Evolutionary conservation across 495 filamentous ascomycete genomes (phyloP).

Genomic region (Hypoxylon trugodes): DNA sequence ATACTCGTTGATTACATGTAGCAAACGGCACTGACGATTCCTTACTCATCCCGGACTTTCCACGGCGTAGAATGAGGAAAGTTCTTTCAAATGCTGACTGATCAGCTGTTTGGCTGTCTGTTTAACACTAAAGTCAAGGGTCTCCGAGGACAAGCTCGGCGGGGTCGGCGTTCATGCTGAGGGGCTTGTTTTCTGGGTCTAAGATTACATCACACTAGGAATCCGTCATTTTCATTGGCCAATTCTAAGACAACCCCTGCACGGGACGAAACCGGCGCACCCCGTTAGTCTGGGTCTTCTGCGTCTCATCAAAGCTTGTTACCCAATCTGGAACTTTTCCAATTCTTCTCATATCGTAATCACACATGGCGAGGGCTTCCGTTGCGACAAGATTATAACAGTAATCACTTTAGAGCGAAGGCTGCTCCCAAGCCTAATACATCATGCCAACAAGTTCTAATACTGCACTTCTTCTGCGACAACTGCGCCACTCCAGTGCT

Average conservation of each 20-base stretch:
- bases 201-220: conserved; percentile 25
- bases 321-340: conserved; percentile 20
- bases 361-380: background rate
- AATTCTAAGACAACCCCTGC: conserved; percentile 4
- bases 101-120: conserved; percentile 7
- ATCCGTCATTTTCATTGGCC: conserved; percentile 7
- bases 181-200: conserved; percentile 13
- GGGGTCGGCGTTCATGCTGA: conserved; percentile 27
- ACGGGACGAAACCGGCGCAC: conserved; percentile 11
- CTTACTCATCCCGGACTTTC: conserved; percentile 24
- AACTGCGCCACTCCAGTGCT: conserved; percentile 11
- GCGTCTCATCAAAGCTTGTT: conserved; percentile 17
- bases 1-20: too few relatives aligned
- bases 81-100: conserved; percentile 38
- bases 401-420: background rate
- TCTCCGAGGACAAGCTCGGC: conserved; percentile 25
- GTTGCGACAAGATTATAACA: background rate
- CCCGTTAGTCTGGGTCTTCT: conserved; percentile 7
- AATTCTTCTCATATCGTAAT: background rate
- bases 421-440: background rate
- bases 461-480: conserved; percentile 15
- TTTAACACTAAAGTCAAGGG: conserved; percentile 1
- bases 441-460: conserved; percentile 22
- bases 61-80: conserved; percentile 9
- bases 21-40: too few relatives aligned